Evolutionary conservation across 2,329 filamentous ascomycete species (phyloP).

Genomic region (Fusarium hostae): DNA sequence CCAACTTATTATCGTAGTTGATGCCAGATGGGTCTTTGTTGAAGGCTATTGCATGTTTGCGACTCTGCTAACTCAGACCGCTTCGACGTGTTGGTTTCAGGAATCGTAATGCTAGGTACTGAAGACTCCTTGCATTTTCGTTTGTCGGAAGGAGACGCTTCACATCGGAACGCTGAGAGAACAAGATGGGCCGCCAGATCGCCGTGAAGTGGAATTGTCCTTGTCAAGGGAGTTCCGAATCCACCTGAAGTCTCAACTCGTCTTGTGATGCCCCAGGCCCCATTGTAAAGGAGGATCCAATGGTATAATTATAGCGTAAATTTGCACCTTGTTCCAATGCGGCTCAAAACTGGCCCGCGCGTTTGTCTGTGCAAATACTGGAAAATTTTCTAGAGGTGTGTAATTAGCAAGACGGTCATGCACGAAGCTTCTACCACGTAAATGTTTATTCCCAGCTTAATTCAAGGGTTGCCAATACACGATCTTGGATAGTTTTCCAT

Average conservation of each 20-base stretch:
- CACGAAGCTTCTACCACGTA: conserved; percentile 5
- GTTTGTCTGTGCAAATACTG: conserved; percentile 10
- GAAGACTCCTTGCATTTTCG: conserved; percentile 17
- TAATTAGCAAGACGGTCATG: conserved; percentile 13
- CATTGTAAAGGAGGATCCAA: conserved; percentile 36
- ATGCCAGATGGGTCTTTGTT: conserved; percentile 27
- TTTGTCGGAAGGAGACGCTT: conserved; percentile 35
- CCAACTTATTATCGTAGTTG: conserved; percentile 19
- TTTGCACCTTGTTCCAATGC: conserved; percentile 39
- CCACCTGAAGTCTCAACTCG: conserved; percentile 36
- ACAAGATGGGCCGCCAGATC: conserved; percentile 22
- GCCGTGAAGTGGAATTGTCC: conserved; percentile 31
- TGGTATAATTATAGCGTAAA: conserved; percentile 47
- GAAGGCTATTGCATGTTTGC: background rate
- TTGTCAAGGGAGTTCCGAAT: conserved; percentile 22
- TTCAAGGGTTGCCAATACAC: conserved; percentile 26
- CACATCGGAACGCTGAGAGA: conserved; percentile 19
- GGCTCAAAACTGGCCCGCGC: conserved; percentile 39
- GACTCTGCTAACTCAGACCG: conserved; percentile 21
- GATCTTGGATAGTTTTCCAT: conserved; percentile 2
- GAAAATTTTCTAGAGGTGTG: conserved; percentile 28
- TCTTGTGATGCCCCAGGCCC: conserved; percentile 41
- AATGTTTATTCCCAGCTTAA: conserved; percentile 9
- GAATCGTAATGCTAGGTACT: conserved; percentile 6
- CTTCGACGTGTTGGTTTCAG: conserved; percentile 16